Conservation (phyloP, 2,329 filamentous ascomycete genomes). For the Fusarium pseudograminearum region DNA sequence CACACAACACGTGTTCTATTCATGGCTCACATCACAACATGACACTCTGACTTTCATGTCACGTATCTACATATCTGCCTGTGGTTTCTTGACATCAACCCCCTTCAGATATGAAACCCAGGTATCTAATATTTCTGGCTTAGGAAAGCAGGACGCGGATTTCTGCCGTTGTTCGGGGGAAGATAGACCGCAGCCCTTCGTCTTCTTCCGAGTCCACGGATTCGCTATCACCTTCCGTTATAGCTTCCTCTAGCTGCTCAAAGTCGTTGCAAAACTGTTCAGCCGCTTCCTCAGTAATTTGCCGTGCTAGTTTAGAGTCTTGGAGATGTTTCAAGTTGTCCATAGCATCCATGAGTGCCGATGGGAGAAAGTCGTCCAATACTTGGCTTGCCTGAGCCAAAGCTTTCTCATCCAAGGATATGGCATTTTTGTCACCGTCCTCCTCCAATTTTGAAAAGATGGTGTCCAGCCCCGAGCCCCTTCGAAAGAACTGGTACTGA, state of each 20-base stretch:
- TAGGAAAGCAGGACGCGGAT: slow-evolving; percentile 70
- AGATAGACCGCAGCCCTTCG: slow-evolving; percentile 54
- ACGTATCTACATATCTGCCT: neutral
- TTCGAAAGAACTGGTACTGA: slow-evolving; percentile 79
- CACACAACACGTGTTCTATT: neutral
- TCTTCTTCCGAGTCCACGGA: slow-evolving; percentile 38
- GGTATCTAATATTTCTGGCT: neutral
- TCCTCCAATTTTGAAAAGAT: slow-evolving; percentile 70
- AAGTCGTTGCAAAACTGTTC: slow-evolving; percentile 89
- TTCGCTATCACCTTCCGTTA: slow-evolving; percentile 60
- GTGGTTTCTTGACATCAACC: neutral
- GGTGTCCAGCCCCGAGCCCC: slow-evolving; percentile 77
- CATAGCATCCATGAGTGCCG: slow-evolving; percentile 90
- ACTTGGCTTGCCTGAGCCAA: slow-evolving; percentile 78
- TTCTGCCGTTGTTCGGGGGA: slow-evolving; percentile 71
- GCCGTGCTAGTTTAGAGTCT: slow-evolving; percentile 76
- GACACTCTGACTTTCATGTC: neutral
- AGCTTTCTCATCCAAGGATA: slow-evolving; percentile 61
- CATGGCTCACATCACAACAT: neutral
- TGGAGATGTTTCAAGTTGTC: slow-evolving; percentile 82
- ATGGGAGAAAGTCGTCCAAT: slow-evolving; percentile 91
- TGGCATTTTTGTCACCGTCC: slow-evolving; percentile 49
- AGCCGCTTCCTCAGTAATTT: slow-evolving; percentile 85
- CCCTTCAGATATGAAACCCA: neutral
- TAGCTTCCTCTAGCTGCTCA: slow-evolving; percentile 67